Conservation (phyloP, 2,329 filamentous ascomycete species). For the Phaeosphaeria sp. region DNA sequence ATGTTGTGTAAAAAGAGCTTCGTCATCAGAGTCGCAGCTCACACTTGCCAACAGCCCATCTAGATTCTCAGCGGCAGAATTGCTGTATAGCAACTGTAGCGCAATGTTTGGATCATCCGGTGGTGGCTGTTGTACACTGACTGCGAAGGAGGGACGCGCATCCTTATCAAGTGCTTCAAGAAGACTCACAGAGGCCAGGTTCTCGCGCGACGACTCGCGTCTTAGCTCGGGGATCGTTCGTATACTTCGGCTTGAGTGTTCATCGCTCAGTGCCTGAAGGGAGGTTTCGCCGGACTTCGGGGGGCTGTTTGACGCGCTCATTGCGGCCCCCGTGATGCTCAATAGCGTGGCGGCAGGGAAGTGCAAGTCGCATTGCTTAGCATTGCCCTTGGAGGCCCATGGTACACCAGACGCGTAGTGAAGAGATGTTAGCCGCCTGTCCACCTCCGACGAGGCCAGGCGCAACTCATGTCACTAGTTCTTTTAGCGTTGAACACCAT, state of each 20-base stretch:
- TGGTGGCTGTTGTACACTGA: conserved; percentile 14
- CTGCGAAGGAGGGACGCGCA: conserved; percentile 32
- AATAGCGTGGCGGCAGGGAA: background rate
- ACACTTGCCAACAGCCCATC: conserved; percentile 26
- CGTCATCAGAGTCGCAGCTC: conserved; percentile 18
- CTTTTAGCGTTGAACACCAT: background rate
- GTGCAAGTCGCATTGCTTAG: background rate
- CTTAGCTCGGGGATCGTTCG: conserved; percentile 11
- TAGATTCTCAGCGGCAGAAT: conserved; percentile 20
- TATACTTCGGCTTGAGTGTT: conserved; percentile 11
- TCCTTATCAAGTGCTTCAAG: conserved; percentile 32
- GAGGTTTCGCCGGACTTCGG: conserved; percentile 8
- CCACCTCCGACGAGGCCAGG: background rate
- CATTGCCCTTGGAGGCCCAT: background rate
- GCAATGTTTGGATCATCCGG: conserved; percentile 8
- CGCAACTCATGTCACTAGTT: background rate
- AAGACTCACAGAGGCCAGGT: conserved; percentile 20
- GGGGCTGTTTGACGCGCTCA: background rate
- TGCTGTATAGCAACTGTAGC: conserved; percentile 29
- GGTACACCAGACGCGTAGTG: background rate
- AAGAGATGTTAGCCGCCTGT: background rate
- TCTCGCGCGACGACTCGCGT: conserved; percentile 8
- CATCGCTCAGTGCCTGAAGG: conserved; percentile 10
- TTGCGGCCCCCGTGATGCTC: background rate
- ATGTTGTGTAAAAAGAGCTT: conserved; percentile 20